A percentile compares a stretch with the other conserved stretches of the same genome.
Conservation (phyloP, 768 basidiomycete genomes). For the Rhizopogon sp. region DNA sequence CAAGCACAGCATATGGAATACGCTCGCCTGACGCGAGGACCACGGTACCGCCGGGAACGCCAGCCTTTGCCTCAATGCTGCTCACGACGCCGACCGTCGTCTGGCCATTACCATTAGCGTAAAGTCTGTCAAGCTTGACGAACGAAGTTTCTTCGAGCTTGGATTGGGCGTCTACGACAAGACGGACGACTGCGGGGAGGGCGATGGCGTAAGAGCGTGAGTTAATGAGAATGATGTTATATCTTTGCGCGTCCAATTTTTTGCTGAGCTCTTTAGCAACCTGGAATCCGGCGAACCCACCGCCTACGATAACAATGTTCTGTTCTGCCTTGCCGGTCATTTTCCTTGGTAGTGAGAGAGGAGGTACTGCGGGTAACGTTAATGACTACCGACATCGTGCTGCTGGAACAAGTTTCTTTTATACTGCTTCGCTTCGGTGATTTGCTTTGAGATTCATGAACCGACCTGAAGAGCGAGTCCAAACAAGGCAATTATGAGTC, state of each 20-base stretch:
- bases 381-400: background rate
- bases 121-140: slow-evolving; percentile 48
- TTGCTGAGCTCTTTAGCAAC: slow-evolving; percentile 44
- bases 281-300: slow-evolving; percentile 39
- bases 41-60: slow-evolving; percentile 40
- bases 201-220: slow-evolving; percentile 45
- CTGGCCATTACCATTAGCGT: slow-evolving; percentile 41
- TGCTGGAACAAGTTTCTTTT: background rate
- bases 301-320: slow-evolving; percentile 55
- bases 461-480: background rate
- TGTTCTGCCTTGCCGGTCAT: slow-evolving; percentile 15
- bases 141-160: slow-evolving; percentile 39
- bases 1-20: slow-evolving; percentile 49
- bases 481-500: background rate
- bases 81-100: slow-evolving; percentile 28
- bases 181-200: slow-evolving; percentile 48
- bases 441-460: background rate
- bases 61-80: slow-evolving; percentile 32
- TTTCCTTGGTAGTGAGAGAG: background rate
- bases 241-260: slow-evolving; percentile 41
- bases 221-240: slow-evolving; percentile 52
- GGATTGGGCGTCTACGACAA: slow-evolving; percentile 33
- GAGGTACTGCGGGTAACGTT: background rate
- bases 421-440: background rate
- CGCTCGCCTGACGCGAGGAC: slow-evolving; percentile 44